Evolutionary conservation across 169 alveolate species (phyloP).

Genomic region (Theileria sp.): DNA sequence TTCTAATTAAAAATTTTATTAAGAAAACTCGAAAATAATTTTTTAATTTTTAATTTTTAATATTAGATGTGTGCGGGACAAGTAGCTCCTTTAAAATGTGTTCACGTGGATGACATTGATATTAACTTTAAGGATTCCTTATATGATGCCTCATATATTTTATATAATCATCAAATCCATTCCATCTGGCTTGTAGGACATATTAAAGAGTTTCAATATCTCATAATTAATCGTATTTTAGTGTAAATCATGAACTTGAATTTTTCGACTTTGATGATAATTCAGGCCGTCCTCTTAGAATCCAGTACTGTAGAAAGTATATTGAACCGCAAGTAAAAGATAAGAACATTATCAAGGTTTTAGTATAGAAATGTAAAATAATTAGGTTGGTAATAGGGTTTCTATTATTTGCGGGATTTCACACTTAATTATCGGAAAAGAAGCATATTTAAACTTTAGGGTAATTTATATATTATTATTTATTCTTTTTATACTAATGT

Average conservation of each 20-base stretch:
- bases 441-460: constrained; percentile 52
- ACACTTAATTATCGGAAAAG: constrained; percentile 47
- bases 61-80: neutral
- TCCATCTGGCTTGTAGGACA: constrained; percentile 59
- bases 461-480: constrained; percentile 9
- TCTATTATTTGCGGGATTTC: constrained; percentile 57
- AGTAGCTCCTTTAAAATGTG: constrained; percentile 53
- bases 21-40: neutral
- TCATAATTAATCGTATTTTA: neutral
- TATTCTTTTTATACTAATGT: neutral
- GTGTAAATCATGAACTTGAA: constrained; percentile 37
- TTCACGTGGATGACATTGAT: constrained; percentile 54
- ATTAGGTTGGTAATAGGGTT: constrained; percentile 37
- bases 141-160: constrained; percentile 48
- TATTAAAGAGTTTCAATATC: constrained; percentile 18
- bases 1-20: neutral
- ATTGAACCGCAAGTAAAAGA: neutral
- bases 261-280: constrained; percentile 48
- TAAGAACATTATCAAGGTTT: constrained; percentile 15
- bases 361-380: neutral
- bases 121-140: constrained; percentile 51
- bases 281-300: constrained; percentile 44
- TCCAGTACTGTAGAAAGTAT: constrained; percentile 17
- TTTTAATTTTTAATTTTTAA: neutral
- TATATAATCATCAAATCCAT: constrained; percentile 42